These are phyloP conservation scores for Paramecium biaurelia DNA, from an alignment of 73 alveolate genomes.

Conservation along the genomic window DNA sequence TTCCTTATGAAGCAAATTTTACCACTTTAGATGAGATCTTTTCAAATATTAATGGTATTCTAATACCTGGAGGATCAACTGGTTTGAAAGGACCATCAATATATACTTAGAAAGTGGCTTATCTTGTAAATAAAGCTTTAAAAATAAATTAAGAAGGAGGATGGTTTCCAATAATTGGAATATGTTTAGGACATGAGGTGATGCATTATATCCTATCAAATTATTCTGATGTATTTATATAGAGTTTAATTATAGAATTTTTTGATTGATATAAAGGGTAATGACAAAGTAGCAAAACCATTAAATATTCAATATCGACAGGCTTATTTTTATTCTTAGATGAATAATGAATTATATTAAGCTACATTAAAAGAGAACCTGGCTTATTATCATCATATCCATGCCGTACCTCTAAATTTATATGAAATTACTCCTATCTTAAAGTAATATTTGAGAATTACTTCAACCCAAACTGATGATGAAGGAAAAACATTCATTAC, in stretches of 20 bases:
- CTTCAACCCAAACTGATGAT: slow-evolving; percentile 27
- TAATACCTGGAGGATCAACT: slow-evolving; percentile 74
- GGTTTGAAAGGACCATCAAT: not conserved
- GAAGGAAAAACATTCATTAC: not conserved
- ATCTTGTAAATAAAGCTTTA: slow-evolving; percentile 53
- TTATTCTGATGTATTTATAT: not conserved
- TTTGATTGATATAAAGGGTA: not conserved
- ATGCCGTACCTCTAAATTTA: not conserved
- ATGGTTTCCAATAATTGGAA: slow-evolving; percentile 69
- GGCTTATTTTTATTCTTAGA: not conserved
- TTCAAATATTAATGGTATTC: slow-evolving; percentile 66
- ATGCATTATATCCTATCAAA: slow-evolving; percentile 48
- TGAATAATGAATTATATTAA: not conserved
- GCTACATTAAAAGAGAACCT: not conserved
- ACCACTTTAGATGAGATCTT: slow-evolving; percentile 42
- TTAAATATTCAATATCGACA: not conserved
- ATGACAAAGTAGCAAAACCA: not conserved
- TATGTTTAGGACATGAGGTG: slow-evolving; percentile 73
- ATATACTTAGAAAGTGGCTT: slow-evolving; percentile 20
- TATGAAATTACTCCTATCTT: not conserved
- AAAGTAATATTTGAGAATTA: not conserved
- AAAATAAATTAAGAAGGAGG: slow-evolving; percentile 68
- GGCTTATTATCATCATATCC: slow-evolving; percentile 46
- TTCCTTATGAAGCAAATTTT: slow-evolving; percentile 49
- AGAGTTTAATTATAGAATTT: not conserved